phyloP scores from a whole-genome alignment of 768 basidiomycete genomes.

The Gelatoporia subvermispora region DNA sequence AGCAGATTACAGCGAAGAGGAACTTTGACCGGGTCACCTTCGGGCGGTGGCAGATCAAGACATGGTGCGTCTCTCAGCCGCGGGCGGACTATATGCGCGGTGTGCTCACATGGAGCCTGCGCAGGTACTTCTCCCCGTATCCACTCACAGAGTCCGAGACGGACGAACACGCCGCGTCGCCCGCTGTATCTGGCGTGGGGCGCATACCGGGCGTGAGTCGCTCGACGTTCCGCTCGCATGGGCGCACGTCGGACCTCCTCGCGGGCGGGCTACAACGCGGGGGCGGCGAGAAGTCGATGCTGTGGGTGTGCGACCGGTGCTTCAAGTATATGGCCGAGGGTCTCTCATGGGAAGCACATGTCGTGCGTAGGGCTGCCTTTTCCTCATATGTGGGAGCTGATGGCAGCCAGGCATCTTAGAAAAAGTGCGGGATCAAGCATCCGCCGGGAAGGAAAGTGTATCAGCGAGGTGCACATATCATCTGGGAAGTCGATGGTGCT shows the following conservation, averaged over 20 bases:
- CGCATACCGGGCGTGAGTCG: conserved; percentile 46
- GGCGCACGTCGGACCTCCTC: conserved; percentile 69
- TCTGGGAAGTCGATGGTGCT: conserved; percentile 95
- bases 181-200: conserved; percentile 11
- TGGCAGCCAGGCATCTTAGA: conserved; percentile 31
- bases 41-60: conserved; percentile 81
- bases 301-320: conserved; percentile 90
- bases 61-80: conserved; percentile 55
- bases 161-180: conserved; percentile 38
- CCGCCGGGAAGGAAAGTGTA: conserved; percentile 93
- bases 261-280: conserved; percentile 54
- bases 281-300: conserved; percentile 42
- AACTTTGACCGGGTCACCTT: conserved; percentile 88
- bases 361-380: conserved; percentile 33
- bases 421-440: conserved; percentile 56
- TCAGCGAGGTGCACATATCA: conserved; percentile 79
- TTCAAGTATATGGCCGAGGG: conserved; percentile 94
- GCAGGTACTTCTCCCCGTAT: conserved; percentile 93
- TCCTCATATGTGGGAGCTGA: conserved; percentile 4
- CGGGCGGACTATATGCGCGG: too few relatives aligned
- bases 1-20: conserved; percentile 60
- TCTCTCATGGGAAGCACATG: conserved; percentile 64
- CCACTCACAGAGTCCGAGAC: conserved; percentile 67
- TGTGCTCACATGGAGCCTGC: neutral
- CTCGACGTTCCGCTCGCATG: conserved; percentile 53